Percentiles rank a stretch among this genome's conserved stretches.
Conservation (phyloP, 176 grass and related monocot species). For the Microstegium vimineum region DNA sequence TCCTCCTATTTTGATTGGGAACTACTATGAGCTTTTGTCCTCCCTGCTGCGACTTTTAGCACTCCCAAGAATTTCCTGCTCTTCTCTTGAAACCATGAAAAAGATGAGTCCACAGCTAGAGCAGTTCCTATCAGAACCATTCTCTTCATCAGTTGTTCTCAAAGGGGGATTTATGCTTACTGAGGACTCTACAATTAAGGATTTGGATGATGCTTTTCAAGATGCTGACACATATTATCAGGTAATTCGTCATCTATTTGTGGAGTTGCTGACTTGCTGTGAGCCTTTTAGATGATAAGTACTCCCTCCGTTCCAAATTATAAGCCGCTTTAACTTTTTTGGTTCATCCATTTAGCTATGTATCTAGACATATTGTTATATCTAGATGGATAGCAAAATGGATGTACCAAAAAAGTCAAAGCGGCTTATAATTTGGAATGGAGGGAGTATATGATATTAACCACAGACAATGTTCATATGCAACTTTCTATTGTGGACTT, state of each 20-base stretch:
- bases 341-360: too few relatives aligned
- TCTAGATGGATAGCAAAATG: too few relatives aligned
- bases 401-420: too few relatives aligned
- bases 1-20: conserved; percentile 64
- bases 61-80: conserved; percentile 76
- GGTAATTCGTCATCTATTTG: conserved; percentile 43
- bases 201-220: conserved; percentile 66
- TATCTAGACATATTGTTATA: too few relatives aligned
- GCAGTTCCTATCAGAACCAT: conserved; percentile 52
- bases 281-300: neutral
- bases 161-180: conserved; percentile 51
- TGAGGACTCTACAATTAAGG: conserved; percentile 47
- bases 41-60: conserved; percentile 60
- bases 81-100: conserved; percentile 67
- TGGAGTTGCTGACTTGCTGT: conserved; percentile 9
- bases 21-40: conserved; percentile 60
- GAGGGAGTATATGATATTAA: conserved; percentile 7
- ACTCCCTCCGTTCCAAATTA: too few relatives aligned
- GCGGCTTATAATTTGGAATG: too few relatives aligned
- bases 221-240: conserved; percentile 71
- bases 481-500: neutral
- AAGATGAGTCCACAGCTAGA: conserved; percentile 62
- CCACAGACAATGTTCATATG: neutral
- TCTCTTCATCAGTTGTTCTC: conserved; percentile 41
- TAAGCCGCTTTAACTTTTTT: too few relatives aligned